A percentile compares a stretch with the other conserved stretches of the same genome.
Evolutionary conservation across 768 basidiomycete species (phyloP).

Genomic region (Leucocoprinus birnbaumii): DNA sequence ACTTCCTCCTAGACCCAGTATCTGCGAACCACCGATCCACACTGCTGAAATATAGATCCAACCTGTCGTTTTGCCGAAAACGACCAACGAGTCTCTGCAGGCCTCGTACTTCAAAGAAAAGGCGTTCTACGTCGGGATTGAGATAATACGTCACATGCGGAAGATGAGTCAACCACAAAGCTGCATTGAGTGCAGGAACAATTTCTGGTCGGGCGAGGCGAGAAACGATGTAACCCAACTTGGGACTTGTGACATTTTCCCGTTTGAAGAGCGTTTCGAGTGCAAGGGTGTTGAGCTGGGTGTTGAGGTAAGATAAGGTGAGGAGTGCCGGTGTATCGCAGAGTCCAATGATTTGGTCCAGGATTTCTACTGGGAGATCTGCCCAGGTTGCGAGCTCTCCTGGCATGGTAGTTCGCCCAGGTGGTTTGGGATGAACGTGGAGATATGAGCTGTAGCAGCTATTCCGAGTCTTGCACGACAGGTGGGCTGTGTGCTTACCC

Average conservation of each 20-base stretch:
- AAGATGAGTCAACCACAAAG: neutral
- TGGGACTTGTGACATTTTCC: neutral
- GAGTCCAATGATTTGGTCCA: neutral
- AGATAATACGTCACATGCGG: neutral
- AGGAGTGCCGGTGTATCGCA: conserved; percentile 1
- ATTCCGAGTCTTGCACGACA: too few relatives aligned
- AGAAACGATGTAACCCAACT: too few relatives aligned
- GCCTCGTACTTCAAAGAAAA: neutral
- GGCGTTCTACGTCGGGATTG: neutral
- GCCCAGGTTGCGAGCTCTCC: neutral
- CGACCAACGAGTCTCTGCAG: neutral
- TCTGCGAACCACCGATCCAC: neutral
- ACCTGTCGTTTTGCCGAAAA: neutral
- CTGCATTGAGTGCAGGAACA: neutral
- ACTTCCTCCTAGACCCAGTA: neutral
- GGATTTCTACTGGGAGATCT: conserved; percentile 2
- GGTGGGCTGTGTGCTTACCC: too few relatives aligned
- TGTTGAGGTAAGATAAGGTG: neutral
- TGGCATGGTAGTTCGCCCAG: neutral
- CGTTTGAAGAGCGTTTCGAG: neutral
- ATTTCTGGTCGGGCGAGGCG: neutral
- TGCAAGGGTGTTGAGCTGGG: neutral
- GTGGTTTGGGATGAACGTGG: too few relatives aligned
- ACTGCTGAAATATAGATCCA: neutral
- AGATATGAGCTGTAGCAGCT: too few relatives aligned